A percentile compares a stretch with the other conserved stretches of the same genome.
Evolutionary conservation across 345 rosid species (phyloP).

Genomic region (Pistacia atlantica): DNA sequence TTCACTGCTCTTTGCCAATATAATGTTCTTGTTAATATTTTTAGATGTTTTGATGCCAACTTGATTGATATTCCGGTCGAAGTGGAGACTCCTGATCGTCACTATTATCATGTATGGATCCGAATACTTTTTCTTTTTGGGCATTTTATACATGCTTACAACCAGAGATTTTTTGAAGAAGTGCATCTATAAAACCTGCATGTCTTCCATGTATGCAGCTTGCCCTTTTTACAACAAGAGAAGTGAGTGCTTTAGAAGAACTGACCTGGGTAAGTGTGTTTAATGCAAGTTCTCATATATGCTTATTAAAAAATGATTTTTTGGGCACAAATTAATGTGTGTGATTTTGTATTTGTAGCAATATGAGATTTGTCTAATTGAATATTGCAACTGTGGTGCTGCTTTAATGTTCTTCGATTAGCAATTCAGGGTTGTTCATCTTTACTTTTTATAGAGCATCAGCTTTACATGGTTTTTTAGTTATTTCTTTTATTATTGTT

Average conservation of each 20-base stretch:
- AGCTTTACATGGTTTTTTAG: background rate
- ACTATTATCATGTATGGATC: conserved; percentile 80
- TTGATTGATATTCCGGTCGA: conserved; percentile 90
- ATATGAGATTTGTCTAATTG: background rate
- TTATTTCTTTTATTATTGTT: background rate
- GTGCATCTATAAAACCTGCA: background rate
- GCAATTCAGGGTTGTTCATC: background rate
- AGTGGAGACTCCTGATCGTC: conserved; percentile 83
- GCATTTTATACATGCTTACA: background rate
- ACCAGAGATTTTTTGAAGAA: background rate
- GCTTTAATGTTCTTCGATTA: background rate
- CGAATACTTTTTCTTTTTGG: background rate
- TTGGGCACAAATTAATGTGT: background rate
- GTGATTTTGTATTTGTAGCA: background rate
- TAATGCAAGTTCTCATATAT: conserved; percentile 2
- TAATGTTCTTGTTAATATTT: conserved; percentile 7
- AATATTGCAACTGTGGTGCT: background rate
- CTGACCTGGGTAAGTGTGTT: conserved; percentile 75
- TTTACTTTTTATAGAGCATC: background rate
- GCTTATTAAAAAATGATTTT: background rate
- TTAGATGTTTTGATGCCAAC: conserved; percentile 85
- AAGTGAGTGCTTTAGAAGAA: conserved; percentile 75
- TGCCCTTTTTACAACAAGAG: conserved; percentile 82
- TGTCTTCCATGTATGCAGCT: conserved; percentile 50
- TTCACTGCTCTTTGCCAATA: conserved; percentile 3